Conservation (phyloP, 352 stramenopile species). For the Aphanomyces astaci region DNA sequence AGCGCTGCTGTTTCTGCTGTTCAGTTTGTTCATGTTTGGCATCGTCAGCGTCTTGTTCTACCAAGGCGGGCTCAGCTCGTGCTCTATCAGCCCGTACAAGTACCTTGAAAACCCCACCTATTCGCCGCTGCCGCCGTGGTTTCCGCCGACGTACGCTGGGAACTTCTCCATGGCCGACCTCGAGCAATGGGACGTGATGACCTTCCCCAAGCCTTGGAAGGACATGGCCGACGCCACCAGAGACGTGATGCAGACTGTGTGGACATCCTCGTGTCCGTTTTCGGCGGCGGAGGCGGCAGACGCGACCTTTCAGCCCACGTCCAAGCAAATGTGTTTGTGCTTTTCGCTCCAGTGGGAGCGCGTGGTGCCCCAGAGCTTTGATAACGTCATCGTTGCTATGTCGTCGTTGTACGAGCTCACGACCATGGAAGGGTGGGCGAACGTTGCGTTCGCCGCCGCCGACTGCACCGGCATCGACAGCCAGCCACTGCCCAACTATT, state of each 20-base stretch:
- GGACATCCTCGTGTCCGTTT: slow-evolving; percentile 10
- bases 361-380: slow-evolving; percentile 61
- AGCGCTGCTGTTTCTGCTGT: slow-evolving; percentile 82
- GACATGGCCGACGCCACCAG: slow-evolving; percentile 18
- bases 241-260: neutral
- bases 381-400: slow-evolving; percentile 78
- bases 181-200: slow-evolving; percentile 32
- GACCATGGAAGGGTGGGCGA: slow-evolving; percentile 87
- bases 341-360: slow-evolving; percentile 41
- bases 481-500: slow-evolving; percentile 84
- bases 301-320: slow-evolving; percentile 31
- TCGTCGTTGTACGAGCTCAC: slow-evolving; percentile 90
- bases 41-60: slow-evolving; percentile 92
- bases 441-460: slow-evolving; percentile 88
- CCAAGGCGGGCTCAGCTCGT: slow-evolving; percentile 85
- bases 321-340: slow-evolving; percentile 61
- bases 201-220: slow-evolving; percentile 34
- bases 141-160: slow-evolving; percentile 11
- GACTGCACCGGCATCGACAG: slow-evolving; percentile 84
- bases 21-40: slow-evolving; percentile 87
- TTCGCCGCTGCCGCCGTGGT: slow-evolving; percentile 18
- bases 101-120: slow-evolving; percentile 6
- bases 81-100: slow-evolving; percentile 26
- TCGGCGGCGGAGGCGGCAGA: neutral
- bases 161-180: slow-evolving; percentile 17